Evolutionary conservation across 2,329 filamentous ascomycete species (phyloP).

Genomic region (Penicillium sp.): DNA sequence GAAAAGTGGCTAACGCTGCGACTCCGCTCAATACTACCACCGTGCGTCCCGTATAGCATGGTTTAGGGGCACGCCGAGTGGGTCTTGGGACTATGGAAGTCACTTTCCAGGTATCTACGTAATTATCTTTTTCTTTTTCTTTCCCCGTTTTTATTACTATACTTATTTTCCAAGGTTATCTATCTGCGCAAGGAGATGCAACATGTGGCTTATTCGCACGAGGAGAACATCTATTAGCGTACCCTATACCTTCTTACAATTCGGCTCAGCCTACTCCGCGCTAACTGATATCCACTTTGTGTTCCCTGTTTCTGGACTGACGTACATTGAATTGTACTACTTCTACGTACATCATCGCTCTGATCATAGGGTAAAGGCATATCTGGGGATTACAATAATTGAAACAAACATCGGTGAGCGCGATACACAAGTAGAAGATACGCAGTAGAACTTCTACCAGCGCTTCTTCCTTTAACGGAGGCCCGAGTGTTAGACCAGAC

Average conservation of each 20-base stretch:
- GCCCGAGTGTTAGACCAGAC: background rate
- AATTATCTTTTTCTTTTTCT: conserved; percentile 1
- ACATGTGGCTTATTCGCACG: conserved; percentile 12
- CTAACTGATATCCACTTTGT: conserved; percentile 9
- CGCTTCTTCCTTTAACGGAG: background rate
- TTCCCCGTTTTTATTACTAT: background rate
- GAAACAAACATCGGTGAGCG: background rate
- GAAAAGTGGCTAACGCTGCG: background rate
- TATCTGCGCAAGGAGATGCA: background rate
- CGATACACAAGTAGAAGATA: background rate
- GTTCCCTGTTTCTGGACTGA: conserved; percentile 22
- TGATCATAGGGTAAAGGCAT: background rate
- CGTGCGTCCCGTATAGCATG: conserved; percentile 20
- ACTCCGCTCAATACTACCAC: conserved; percentile 20
- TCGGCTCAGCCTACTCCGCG: background rate
- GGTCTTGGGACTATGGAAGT: conserved; percentile 3
- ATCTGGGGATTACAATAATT: background rate
- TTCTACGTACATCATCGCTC: background rate
- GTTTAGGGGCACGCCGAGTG: conserved; percentile 14
- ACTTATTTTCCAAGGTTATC: background rate
- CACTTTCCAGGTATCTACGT: conserved; percentile 4
- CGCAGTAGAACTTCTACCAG: background rate
- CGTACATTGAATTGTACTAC: conserved; percentile 17
- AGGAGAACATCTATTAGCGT: conserved; percentile 3
- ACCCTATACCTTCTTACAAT: background rate